phyloP scores from a whole-genome alignment of 2,329 filamentous ascomycete genomes.

The Cordyceps cateniannulata region DNA sequence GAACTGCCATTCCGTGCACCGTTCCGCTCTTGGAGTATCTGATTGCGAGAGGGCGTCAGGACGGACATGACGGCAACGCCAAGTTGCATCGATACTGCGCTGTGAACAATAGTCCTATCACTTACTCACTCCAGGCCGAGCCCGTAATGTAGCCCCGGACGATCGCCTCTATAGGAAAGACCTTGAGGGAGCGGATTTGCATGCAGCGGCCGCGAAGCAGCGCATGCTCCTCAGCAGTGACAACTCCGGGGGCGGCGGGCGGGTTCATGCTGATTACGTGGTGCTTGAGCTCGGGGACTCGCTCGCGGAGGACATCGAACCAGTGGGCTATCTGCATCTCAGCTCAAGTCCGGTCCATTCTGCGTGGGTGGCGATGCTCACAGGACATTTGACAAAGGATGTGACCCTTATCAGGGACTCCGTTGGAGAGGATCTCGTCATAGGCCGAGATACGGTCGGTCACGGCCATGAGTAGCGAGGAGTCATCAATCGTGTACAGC shows the following conservation, averaged over 20 bases:
- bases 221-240: conserved; percentile 38
- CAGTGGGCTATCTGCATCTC: conserved; percentile 36
- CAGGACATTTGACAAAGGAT: conserved; percentile 38
- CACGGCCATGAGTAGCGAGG: conserved; percentile 71
- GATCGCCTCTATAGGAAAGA: conserved; percentile 56
- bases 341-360: neutral
- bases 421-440: conserved; percentile 81
- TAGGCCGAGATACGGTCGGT: conserved; percentile 92
- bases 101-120: neutral
- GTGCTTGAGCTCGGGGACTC: conserved; percentile 41
- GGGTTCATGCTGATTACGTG: conserved; percentile 44
- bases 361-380: neutral
- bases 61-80: neutral
- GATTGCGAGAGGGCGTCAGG: neutral
- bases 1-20: conserved; percentile 69
- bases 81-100: neutral
- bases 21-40: conserved; percentile 61
- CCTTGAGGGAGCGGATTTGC: conserved; percentile 66
- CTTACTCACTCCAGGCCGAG: conserved; percentile 67
- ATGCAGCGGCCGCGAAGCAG: conserved; percentile 62
- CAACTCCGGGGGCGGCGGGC: conserved; percentile 26
- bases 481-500: conserved; percentile 64
- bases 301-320: conserved; percentile 42
- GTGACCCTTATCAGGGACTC: conserved; percentile 47
- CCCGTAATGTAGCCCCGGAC: conserved; percentile 89